Percentiles rank a stretch among this genome's conserved stretches.
Conservation (phyloP, 2,329 filamentous ascomycete species). For the Sarocladiaceae sp. region DNA sequence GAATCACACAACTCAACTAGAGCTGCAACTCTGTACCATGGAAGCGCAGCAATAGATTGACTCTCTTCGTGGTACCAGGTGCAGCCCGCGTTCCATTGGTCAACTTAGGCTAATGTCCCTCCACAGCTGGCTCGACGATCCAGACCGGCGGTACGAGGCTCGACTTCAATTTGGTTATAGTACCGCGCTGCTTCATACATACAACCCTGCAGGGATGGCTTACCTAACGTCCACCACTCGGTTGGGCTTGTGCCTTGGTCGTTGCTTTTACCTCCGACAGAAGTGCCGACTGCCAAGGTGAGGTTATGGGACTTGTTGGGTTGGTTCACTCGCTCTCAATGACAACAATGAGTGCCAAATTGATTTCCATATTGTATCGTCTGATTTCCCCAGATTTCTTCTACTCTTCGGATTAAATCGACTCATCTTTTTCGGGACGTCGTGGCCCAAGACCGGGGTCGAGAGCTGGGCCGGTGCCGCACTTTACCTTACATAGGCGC, state of each 20-base stretch:
- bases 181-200: slow-evolving; percentile 8
- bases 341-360: not conserved
- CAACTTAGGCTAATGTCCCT: slow-evolving; percentile 10
- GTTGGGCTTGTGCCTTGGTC: not conserved
- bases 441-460: not conserved
- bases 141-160: slow-evolving; percentile 5
- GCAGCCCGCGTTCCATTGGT: slow-evolving; percentile 2
- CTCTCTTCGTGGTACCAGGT: not conserved
- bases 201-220: slow-evolving; percentile 7
- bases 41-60: not conserved
- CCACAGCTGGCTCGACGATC: not conserved
- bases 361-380: not conserved
- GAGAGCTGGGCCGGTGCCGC: not conserved
- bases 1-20: not conserved
- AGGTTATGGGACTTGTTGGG: not conserved
- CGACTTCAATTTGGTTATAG: slow-evolving; percentile 1
- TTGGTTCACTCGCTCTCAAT: not conserved
- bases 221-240: slow-evolving; percentile 6
- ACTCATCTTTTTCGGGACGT: not conserved
- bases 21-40: not conserved
- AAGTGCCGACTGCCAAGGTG: slow-evolving; percentile 6
- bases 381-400: not conserved
- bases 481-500: not conserved
- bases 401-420: not conserved
- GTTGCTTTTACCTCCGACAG: not conserved